Evolutionary conservation across 2,329 filamentous ascomycete species (phyloP).

Genomic region (Apiospora aurea): DNA sequence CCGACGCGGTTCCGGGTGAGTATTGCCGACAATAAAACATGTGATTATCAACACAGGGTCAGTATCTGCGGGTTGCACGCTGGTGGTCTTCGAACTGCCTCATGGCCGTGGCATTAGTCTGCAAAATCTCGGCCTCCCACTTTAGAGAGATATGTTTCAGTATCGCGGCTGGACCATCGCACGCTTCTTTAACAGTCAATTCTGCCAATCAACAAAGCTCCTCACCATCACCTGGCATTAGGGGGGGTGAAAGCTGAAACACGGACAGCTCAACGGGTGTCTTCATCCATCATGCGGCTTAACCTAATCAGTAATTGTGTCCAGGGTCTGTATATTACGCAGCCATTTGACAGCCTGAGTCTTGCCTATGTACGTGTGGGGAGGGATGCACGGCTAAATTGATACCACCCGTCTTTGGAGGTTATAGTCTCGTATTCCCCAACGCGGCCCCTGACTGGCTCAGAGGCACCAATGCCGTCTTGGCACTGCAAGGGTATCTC

Average conservation of each 20-base stretch:
- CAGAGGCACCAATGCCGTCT: conserved; percentile 14
- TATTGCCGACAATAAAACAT: neutral
- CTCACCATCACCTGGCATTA: neutral
- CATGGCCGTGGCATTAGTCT: neutral
- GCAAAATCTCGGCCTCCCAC: neutral
- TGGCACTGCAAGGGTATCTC: neutral
- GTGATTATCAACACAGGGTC: neutral
- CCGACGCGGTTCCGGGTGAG: neutral
- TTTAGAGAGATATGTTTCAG: neutral
- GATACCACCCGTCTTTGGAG: neutral
- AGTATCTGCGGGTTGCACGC: neutral
- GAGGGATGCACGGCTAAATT: conserved; percentile 2
- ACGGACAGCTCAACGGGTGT: neutral
- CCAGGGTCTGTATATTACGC: neutral
- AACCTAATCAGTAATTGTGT: neutral
- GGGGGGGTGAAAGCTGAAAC: neutral
- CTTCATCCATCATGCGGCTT: neutral
- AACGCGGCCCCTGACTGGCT: neutral
- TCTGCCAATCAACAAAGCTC: neutral
- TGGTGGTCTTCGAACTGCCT: neutral
- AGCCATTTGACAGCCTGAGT: neutral
- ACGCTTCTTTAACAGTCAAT: no score
- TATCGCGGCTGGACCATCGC: neutral
- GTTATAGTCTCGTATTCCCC: conserved; percentile 10
- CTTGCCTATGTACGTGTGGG: neutral